Conservation (phyloP, 2,329 filamentous ascomycete species). For the Coniella vitis region DNA sequence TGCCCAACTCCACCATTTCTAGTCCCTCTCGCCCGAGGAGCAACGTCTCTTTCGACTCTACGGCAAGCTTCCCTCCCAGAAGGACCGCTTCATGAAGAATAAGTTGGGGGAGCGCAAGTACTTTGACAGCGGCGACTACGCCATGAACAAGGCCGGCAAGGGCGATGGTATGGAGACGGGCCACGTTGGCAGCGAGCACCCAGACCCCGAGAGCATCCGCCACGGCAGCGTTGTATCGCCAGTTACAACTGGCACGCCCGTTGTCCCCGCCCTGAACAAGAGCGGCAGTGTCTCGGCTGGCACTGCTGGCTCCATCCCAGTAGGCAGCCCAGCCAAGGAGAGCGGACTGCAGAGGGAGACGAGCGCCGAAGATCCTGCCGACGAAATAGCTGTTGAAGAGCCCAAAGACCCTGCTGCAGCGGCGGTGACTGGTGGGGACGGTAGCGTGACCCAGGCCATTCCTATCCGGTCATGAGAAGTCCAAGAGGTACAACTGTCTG, state of each 20-base stretch:
- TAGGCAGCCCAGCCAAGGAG: conserved; percentile 84
- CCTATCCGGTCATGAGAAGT: conserved; percentile 54
- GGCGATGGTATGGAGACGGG: conserved; percentile 90
- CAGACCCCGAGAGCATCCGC: conserved; percentile 89
- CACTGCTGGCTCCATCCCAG: conserved; percentile 41
- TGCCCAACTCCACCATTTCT: conserved; percentile 11
- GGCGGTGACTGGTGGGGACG: conserved; percentile 19
- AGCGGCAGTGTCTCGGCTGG: conserved; percentile 33
- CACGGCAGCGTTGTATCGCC: conserved; percentile 62
- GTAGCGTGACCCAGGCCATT: conserved; percentile 39
- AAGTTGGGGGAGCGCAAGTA: conserved; percentile 94
- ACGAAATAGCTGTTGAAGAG: conserved; percentile 36
- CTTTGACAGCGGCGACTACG: conserved; percentile 94
- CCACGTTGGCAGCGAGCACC: conserved; percentile 89
- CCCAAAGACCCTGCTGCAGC: conserved; percentile 16
- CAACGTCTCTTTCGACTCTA: conserved; percentile 95
- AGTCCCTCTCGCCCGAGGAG: conserved; percentile 92
- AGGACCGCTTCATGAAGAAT: conserved; percentile 95
- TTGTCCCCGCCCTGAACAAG: conserved; percentile 7
- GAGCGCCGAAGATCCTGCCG: conserved; percentile 49
- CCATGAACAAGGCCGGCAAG: conserved; percentile 95
- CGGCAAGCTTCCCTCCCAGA: conserved; percentile 94
- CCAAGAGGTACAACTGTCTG: not conserved
- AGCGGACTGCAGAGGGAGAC: conserved; percentile 81
- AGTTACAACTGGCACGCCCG: conserved; percentile 28